Evolutionary conservation across 345 rosid species (phyloP).

Genomic region (Lepidium sativum): DNA sequence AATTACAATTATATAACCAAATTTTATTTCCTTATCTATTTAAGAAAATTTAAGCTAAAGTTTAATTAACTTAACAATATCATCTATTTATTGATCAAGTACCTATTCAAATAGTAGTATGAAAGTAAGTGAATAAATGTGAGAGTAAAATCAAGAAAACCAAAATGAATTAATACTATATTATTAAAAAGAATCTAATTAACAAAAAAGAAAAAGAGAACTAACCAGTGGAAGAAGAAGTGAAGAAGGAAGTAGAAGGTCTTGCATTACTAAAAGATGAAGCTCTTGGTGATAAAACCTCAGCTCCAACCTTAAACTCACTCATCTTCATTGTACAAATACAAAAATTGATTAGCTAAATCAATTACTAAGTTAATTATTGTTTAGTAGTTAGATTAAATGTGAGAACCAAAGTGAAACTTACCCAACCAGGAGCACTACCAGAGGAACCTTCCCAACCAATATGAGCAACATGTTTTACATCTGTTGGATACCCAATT

Average conservation of each 20-base stretch:
- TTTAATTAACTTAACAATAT: background rate
- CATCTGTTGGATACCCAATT: conserved; percentile 94
- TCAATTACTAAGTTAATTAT: background rate
- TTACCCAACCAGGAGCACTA: conserved; percentile 80
- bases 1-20: background rate
- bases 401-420: conserved; percentile 3
- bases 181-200: no score
- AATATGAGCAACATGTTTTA: conserved; percentile 87
- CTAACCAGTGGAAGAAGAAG: conserved; percentile 73
- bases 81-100: background rate
- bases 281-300: conserved; percentile 42
- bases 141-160: background rate
- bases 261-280: conserved; percentile 47
- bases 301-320: conserved; percentile 65
- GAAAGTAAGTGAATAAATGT: background rate
- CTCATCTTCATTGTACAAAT: conserved; percentile 50
- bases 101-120: background rate
- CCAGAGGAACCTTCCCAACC: conserved; percentile 82
- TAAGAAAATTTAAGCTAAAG: background rate
- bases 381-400: no score
- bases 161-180: background rate
- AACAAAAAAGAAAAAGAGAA: background rate
- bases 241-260: conserved; percentile 43
- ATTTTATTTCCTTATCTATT: background rate
- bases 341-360: background rate